A percentile compares a stretch with the other conserved stretches of the same genome.
phyloP scores from a whole-genome alignment of 495 filamentous ascomycete species.

The Apiosordaria backusii region DNA sequence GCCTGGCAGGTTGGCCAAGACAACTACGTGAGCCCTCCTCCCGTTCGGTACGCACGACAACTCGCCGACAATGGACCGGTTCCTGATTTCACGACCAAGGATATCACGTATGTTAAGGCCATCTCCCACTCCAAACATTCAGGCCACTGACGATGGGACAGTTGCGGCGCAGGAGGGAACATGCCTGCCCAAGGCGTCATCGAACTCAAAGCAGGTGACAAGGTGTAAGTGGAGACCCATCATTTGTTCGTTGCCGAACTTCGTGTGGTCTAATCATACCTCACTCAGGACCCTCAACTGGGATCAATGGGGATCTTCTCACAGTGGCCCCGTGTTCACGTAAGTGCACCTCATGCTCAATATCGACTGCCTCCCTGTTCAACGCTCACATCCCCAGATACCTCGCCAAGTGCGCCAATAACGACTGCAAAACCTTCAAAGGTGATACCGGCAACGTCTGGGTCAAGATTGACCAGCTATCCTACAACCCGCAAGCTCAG shows the following conservation, averaged over 20 bases:
- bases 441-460: slow-evolving; percentile 24
- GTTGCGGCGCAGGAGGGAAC: slow-evolving; percentile 20
- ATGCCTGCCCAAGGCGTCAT: slow-evolving; percentile 17
- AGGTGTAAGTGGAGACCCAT: slow-evolving; percentile 14
- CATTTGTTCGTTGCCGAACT: not conserved
- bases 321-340: slow-evolving; percentile 21
- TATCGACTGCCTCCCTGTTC: not conserved
- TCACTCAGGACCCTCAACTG: slow-evolving; percentile 15
- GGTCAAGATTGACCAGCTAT: slow-evolving; percentile 41
- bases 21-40: slow-evolving; percentile 19
- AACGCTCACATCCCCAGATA: slow-evolving; percentile 2
- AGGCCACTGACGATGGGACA: not conserved
- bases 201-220: slow-evolving; percentile 23
- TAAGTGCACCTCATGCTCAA: not conserved
- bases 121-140: not conserved
- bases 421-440: slow-evolving; percentile 35
- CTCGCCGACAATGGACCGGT: slow-evolving; percentile 22
- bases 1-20: slow-evolving; percentile 25
- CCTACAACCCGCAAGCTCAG: slow-evolving; percentile 25
- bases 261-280: not conserved
- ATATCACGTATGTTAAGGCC: slow-evolving; percentile 15
- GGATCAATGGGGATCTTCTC: slow-evolving; percentile 21
- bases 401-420: slow-evolving; percentile 31
- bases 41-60: slow-evolving; percentile 20
- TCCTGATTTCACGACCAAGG: slow-evolving; percentile 22